Evolutionary conservation across 768 basidiomycete genomes (phyloP).

Genomic region (Dictyophora rubrovolvata): DNA sequence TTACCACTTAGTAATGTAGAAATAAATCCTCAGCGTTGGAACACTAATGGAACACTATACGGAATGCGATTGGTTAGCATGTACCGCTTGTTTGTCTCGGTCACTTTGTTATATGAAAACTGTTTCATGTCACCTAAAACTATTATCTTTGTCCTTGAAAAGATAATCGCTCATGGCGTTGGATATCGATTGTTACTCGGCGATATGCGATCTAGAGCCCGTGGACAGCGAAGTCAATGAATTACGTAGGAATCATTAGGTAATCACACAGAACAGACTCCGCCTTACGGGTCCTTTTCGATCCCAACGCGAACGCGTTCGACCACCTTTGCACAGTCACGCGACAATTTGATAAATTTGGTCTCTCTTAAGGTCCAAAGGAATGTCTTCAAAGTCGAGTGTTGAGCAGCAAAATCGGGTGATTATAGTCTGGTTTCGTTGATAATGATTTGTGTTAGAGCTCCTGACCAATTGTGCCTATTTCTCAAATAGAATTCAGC

Average conservation of each 20-base stretch:
- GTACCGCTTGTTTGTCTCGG: no score
- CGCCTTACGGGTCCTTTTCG: neutral
- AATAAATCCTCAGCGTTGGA: no score
- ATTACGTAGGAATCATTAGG: neutral
- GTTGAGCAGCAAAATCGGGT: neutral
- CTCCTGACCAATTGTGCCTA: neutral
- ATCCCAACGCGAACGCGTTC: conserved; percentile 1
- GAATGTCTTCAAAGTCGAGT: conserved; percentile 1
- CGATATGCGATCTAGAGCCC: no score
- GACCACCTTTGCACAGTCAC: neutral
- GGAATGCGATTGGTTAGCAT: no score
- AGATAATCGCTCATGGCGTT: no score
- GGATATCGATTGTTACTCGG: no score
- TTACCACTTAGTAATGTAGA: neutral
- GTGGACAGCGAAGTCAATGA: neutral
- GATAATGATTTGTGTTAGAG: neutral
- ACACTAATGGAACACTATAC: no score
- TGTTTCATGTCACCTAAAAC: no score
- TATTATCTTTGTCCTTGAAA: no score
- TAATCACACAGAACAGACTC: neutral
- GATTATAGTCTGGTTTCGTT: neutral
- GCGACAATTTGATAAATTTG: neutral
- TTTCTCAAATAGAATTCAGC: conserved; percentile 28
- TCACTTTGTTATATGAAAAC: no score
- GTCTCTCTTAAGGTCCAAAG: neutral